Conservation (phyloP, 306 rosid species). For the Echinosophora koreensis region DNA sequence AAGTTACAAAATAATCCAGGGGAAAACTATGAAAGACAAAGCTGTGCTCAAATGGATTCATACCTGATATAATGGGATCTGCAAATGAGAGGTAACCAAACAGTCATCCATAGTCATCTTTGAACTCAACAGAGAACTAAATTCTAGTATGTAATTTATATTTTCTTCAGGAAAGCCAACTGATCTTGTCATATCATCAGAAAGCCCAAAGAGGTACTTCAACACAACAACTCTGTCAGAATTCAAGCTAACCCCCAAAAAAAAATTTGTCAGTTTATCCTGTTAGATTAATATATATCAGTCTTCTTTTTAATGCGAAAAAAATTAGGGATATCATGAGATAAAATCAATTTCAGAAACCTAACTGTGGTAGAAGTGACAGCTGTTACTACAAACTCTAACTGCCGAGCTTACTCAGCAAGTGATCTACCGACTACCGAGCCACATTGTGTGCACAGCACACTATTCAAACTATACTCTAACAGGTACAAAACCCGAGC, state of each 20-base stretch:
- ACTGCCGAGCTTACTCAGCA: no score
- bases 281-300: conserved; percentile 19
- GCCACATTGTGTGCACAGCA: no score
- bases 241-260: conserved; percentile 73
- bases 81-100: conserved; percentile 59
- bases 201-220: conserved; percentile 85
- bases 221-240: conserved; percentile 70
- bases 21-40: conserved; percentile 23
- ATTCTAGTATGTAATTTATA: conserved; percentile 64
- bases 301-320: conserved; percentile 17
- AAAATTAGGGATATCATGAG: conserved; percentile 16
- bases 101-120: conserved; percentile 58
- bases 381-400: no score
- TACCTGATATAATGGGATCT: conserved; percentile 71
- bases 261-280: conserved; percentile 54
- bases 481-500: background rate
- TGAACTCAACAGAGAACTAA: conserved; percentile 65
- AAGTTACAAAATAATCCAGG: conserved; percentile 40
- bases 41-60: conserved; percentile 31
- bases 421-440: no score
- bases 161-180: conserved; percentile 72
- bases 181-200: conserved; percentile 62
- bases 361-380: background rate
- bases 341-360: conserved; percentile 15
- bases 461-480: no score